Percentiles rank a stretch among this genome's conserved stretches.
These are phyloP conservation scores for Pholiota molesta DNA, from an alignment of 768 basidiomycete species.

Conservation along the genomic window DNA sequence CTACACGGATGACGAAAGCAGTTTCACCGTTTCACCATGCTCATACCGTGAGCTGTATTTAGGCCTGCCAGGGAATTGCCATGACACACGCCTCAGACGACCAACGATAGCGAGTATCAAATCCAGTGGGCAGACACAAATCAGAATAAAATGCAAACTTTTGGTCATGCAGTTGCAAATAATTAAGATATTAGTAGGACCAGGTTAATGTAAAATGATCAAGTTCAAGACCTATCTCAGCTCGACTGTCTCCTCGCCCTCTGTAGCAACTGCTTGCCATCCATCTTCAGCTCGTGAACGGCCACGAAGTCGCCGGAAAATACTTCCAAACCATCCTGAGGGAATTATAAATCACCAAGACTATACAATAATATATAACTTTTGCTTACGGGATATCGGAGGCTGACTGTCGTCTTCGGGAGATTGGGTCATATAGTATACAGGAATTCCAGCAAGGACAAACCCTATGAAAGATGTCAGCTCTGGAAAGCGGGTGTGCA, in stretches of 20 bases:
- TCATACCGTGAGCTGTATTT: no score
- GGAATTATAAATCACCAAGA: constrained; percentile 18
- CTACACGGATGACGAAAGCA: neutral
- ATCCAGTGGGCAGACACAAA: no score
- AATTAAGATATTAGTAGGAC: neutral
- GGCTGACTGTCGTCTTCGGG: constrained; percentile 45
- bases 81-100: no score
- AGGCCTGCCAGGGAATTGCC: no score
- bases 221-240: neutral
- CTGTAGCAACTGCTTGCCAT: constrained; percentile 80
- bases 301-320: constrained; percentile 52
- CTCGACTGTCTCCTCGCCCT: constrained; percentile 71
- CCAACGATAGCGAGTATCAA: no score
- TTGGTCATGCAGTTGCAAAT: neutral
- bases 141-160: no score
- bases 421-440: constrained; percentile 77
- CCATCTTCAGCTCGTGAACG: constrained; percentile 59
- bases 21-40: no score
- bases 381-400: constrained; percentile 43
- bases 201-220: neutral
- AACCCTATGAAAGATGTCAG: constrained; percentile 53
- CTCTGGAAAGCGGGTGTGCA: neutral
- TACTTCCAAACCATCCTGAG: constrained; percentile 25
- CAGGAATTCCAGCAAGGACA: constrained; percentile 75
- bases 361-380: constrained; percentile 5